These are phyloP conservation scores for Leptographium radiaticola DNA, from an alignment of 2,329 filamentous ascomycete genomes.

Conservation along the genomic window DNA sequence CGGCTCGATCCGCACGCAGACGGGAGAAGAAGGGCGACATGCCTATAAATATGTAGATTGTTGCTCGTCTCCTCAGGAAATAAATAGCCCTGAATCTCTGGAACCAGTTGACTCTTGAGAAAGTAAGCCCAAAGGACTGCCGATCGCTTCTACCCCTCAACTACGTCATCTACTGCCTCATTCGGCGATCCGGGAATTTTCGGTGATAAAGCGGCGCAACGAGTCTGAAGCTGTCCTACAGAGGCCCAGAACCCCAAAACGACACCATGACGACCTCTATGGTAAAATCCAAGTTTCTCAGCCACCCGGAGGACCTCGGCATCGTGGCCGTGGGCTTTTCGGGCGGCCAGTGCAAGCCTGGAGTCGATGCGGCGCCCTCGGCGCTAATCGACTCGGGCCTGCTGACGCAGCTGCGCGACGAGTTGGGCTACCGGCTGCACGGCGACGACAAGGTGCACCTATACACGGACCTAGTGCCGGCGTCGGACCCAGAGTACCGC, in stretches of 20 bases:
- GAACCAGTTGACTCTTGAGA: too few species aligned
- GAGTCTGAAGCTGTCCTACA: too few species aligned
- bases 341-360: conserved; percentile 74
- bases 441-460: conserved; percentile 73
- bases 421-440: conserved; percentile 78
- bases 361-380: conserved; percentile 80
- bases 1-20: neutral
- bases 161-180: neutral
- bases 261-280: conserved; percentile 38
- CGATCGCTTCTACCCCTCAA: neutral
- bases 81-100: neutral
- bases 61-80: too few species aligned
- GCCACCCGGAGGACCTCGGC: conserved; percentile 66
- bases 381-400: conserved; percentile 83
- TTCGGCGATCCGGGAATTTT: neutral
- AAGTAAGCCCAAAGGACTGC: too few species aligned
- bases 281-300: conserved; percentile 61
- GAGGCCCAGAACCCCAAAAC: neutral
- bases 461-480: conserved; percentile 63
- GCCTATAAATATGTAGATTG: neutral
- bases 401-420: conserved; percentile 66
- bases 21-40: neutral
- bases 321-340: conserved; percentile 94
- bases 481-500: conserved; percentile 64
- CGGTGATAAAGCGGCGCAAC: neutral